These are phyloP conservation scores for Colletotrichum gigasporum DNA, from an alignment of 2,329 filamentous ascomycete species.

Conservation along the genomic window DNA sequence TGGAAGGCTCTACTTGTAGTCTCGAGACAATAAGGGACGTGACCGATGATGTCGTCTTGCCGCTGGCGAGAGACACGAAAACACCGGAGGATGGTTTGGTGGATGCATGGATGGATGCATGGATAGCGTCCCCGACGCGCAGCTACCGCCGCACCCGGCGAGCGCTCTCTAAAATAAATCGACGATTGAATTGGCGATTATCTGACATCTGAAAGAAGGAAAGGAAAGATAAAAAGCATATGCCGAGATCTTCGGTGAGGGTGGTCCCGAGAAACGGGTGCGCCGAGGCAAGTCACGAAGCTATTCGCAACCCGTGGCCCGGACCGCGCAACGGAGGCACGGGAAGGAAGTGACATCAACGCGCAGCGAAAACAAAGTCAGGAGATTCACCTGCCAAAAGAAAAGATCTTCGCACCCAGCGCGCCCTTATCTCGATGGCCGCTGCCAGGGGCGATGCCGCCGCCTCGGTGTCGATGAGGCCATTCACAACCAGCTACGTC, in stretches of 20 bases:
- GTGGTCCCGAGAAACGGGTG: not conserved
- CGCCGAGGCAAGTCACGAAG: slow-evolving; percentile 20
- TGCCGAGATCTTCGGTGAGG: not conserved
- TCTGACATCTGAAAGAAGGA: too few relatives aligned
- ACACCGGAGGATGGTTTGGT: too few relatives aligned
- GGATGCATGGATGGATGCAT: too few relatives aligned
- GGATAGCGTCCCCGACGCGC: too few relatives aligned
- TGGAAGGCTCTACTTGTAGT: too few relatives aligned
- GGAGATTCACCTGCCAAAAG: slow-evolving; percentile 4
- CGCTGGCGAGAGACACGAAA: too few relatives aligned
- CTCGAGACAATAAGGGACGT: too few relatives aligned
- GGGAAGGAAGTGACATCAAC: slow-evolving; percentile 24
- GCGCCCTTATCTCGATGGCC: slow-evolving; percentile 17
- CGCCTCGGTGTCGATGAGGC: slow-evolving; percentile 16
- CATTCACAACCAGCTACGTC: slow-evolving; percentile 16
- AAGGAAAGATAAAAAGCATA: too few relatives aligned
- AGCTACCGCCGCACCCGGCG: too few relatives aligned
- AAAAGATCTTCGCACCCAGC: not conserved
- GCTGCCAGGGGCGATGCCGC: slow-evolving; percentile 9
- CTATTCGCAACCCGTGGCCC: slow-evolving; percentile 14
- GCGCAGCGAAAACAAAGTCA: slow-evolving; percentile 11
- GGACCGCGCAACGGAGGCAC: slow-evolving; percentile 18
- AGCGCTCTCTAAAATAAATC: too few relatives aligned
- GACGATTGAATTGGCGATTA: too few relatives aligned
- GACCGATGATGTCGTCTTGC: too few relatives aligned